Evolutionary conservation across 1,284 basidiomycete species (phyloP).

Genomic region (Puccinia polysora): DNA sequence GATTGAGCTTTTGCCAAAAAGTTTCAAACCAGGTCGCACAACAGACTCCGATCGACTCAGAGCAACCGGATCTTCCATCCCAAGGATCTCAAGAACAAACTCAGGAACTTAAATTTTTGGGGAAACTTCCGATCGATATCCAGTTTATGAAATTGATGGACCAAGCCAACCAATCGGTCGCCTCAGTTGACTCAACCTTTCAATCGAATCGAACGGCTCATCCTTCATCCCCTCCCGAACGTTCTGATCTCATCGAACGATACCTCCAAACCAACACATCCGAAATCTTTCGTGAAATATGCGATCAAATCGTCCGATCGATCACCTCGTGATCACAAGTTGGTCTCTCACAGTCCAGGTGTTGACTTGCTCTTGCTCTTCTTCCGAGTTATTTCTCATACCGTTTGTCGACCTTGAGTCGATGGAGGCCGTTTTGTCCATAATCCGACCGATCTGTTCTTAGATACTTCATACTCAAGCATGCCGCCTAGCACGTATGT

Average conservation of each 20-base stretch:
- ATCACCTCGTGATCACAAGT: background rate
- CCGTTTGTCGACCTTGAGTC: too few relatives aligned
- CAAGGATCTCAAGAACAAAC: too few relatives aligned
- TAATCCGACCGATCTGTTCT: too few relatives aligned
- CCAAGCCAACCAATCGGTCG: constrained; percentile 56
- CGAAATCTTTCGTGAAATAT: background rate
- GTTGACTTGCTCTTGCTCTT: background rate
- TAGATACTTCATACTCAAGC: too few relatives aligned
- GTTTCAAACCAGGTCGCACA: constrained; percentile 34
- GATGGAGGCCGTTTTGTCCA: too few relatives aligned
- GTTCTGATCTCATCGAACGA: background rate
- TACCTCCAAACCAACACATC: constrained; percentile 5
- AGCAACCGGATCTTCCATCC: constrained; percentile 69
- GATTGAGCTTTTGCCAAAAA: constrained; percentile 59
- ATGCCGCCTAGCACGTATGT: too few relatives aligned
- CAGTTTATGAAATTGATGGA: constrained; percentile 84
- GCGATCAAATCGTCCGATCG: background rate
- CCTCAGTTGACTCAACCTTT: background rate
- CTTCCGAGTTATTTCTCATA: background rate
- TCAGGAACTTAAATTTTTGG: constrained; percentile 75
- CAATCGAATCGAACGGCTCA: background rate
- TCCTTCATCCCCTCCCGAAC: background rate
- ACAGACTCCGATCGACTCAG: constrained; percentile 45
- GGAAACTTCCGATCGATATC: constrained; percentile 87
- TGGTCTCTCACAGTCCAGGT: background rate